Evolutionary conservation across 176 grass and related monocot species (phyloP).

Genomic region (Paspalum notatum): DNA sequence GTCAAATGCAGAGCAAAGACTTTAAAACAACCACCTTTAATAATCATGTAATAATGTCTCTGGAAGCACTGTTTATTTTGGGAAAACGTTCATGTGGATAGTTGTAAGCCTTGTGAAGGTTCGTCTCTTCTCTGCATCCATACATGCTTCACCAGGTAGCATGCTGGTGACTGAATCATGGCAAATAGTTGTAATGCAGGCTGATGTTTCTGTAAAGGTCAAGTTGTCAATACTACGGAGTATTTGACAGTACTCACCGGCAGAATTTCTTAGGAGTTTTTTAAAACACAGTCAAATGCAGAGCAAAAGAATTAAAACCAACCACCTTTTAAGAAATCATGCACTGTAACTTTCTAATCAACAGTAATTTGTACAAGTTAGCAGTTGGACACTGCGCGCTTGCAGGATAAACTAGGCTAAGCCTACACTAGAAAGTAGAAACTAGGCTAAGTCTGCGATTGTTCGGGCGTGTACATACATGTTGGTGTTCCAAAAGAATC

Average conservation of each 20-base stretch:
- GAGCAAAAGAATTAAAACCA: neutral
- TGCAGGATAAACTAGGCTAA: neutral
- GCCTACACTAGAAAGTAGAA: neutral
- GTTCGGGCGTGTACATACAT: constrained; percentile 20
- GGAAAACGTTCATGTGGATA: no score
- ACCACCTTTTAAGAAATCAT: no score
- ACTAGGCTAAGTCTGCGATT: constrained; percentile 28
- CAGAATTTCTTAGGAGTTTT: neutral
- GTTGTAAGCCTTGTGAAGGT: no score
- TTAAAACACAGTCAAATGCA: no score
- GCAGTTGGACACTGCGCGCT: neutral
- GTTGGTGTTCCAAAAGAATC: neutral
- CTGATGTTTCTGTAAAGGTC: neutral
- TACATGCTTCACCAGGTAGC: neutral
- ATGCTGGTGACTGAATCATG: neutral
- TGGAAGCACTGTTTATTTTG: no score
- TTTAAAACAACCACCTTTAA: neutral
- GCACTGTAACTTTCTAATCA: no score
- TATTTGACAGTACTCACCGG: neutral
- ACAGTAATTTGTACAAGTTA: neutral
- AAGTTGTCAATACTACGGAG: neutral
- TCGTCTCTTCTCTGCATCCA: neutral
- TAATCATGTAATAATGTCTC: no score
- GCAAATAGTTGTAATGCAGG: neutral
- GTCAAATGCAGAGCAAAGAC: neutral